Conservation (phyloP, 2,329 filamentous ascomycete genomes). For the Cercospora sojina region DNA sequence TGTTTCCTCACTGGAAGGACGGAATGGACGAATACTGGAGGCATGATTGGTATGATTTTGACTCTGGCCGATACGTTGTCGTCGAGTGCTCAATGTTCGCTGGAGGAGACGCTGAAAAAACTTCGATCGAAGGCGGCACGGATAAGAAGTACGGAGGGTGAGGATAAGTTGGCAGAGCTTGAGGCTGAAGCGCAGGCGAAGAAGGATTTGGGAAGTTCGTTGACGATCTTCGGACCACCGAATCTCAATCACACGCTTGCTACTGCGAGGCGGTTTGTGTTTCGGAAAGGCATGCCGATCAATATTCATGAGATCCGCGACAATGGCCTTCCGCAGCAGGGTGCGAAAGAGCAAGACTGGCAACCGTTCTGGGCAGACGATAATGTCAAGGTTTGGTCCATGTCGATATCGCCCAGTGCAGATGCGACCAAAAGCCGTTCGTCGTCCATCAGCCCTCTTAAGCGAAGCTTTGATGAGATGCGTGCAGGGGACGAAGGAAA, state of each 20-base stretch:
- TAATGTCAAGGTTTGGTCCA: slow-evolving; percentile 79
- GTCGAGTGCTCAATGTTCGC: slow-evolving; percentile 48
- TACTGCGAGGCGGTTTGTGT: slow-evolving; percentile 80
- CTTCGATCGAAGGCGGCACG: slow-evolving; percentile 37
- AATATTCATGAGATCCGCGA: slow-evolving; percentile 62
- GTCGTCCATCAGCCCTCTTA: slow-evolving; percentile 32
- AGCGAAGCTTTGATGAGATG: slow-evolving; percentile 40
- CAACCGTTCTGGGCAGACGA: slow-evolving; percentile 71
- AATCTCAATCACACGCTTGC: slow-evolving; percentile 80
- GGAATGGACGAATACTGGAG: slow-evolving; percentile 74
- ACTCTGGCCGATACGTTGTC: slow-evolving; percentile 70
- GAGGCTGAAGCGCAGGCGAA: slow-evolving; percentile 36
- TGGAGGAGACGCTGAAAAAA: slow-evolving; percentile 43
- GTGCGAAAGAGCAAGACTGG: slow-evolving; percentile 33
- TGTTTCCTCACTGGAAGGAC: slow-evolving; percentile 79
- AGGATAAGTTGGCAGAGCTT: slow-evolving; percentile 30
- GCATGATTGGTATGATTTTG: slow-evolving; percentile 79
- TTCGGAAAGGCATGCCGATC: slow-evolving; percentile 78
- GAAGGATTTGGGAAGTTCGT: slow-evolving; percentile 39
- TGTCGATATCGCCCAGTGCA: slow-evolving; percentile 54
- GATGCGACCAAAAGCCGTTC: slow-evolving; percentile 10
- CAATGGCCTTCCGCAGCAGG: slow-evolving; percentile 38
- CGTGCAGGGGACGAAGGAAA: slow-evolving; percentile 34
- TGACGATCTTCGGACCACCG: slow-evolving; percentile 74
- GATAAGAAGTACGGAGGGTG: slow-evolving; percentile 26